These are phyloP conservation scores for Rhizomucor pusillus DNA, from an alignment of 371 early-diverging fungal genomes.

Conservation along the genomic window DNA sequence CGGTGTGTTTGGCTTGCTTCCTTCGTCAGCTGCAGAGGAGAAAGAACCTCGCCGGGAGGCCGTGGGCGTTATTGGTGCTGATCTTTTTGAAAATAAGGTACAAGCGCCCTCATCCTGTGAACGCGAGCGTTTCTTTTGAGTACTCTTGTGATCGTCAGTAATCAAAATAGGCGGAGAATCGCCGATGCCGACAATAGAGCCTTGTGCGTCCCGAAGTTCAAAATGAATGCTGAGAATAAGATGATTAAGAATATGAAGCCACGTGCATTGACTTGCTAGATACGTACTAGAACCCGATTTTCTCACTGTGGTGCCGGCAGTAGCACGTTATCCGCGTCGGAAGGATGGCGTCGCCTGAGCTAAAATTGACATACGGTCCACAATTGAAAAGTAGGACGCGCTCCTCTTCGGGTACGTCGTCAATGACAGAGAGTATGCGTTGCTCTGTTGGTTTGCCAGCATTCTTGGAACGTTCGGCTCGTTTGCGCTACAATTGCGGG, in stretches of 20 bases:
- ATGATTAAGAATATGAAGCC: slow-evolving; percentile 2
- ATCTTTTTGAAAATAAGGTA: background rate
- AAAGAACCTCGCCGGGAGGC: slow-evolving; percentile 17
- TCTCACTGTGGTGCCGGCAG: slow-evolving; percentile 91
- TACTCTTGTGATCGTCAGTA: slow-evolving; percentile 92
- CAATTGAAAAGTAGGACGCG: slow-evolving; percentile 83
- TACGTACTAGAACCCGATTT: slow-evolving; percentile 73
- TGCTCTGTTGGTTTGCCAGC: slow-evolving; percentile 16
- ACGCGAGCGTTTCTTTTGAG: slow-evolving; percentile 24
- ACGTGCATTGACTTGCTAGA: background rate
- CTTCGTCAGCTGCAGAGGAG: no score
- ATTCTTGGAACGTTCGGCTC: slow-evolving; percentile 45
- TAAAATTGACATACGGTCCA: slow-evolving; percentile 77
- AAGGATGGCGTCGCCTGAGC: slow-evolving; percentile 76
- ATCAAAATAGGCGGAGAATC: slow-evolving; percentile 89
- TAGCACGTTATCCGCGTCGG: slow-evolving; percentile 94
- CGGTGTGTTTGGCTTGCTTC: no score
- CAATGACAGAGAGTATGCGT: slow-evolving; percentile 3
- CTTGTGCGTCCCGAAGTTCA: slow-evolving; percentile 59
- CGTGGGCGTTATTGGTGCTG: slow-evolving; percentile 18
- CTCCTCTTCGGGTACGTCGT: slow-evolving; percentile 28
- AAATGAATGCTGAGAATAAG: slow-evolving; percentile 58
- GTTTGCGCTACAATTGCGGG: slow-evolving; percentile 27
- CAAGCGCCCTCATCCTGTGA: background rate
- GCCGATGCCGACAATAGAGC: slow-evolving; percentile 69